Conservation (phyloP, 352 stramenopile genomes). For the Blastocystis sp. region DNA sequence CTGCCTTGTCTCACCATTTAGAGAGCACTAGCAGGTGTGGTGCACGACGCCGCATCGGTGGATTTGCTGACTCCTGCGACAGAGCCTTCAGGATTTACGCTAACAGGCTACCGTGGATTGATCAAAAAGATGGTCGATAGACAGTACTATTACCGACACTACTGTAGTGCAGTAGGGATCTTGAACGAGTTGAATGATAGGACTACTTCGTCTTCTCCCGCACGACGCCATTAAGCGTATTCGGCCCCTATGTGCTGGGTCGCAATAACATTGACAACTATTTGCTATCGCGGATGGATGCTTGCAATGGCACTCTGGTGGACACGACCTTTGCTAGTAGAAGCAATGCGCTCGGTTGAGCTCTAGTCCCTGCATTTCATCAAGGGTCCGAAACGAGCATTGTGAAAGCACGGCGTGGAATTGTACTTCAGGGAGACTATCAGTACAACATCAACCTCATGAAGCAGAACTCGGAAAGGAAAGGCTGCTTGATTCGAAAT, state of each 20-base stretch:
- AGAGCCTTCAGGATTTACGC: not conserved
- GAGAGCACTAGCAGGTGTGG: constrained; percentile 1
- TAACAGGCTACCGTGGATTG: not conserved
- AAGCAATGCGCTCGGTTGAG: not conserved
- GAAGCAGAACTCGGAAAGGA: not conserved
- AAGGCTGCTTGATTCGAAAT: constrained; percentile 16
- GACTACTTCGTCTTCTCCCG: constrained; percentile 23
- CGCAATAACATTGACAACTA: constrained; percentile 30
- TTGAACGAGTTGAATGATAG: not conserved
- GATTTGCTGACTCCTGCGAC: not conserved
- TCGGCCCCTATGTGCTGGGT: not conserved
- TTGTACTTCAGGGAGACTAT: not conserved
- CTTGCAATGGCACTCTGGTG: not conserved
- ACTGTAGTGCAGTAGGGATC: constrained; percentile 17
- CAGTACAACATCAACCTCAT: not conserved
- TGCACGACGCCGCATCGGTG: not conserved
- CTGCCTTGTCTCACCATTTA: not conserved
- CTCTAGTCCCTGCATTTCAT: not conserved
- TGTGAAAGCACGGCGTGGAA: not conserved
- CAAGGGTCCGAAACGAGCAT: constrained; percentile 19
- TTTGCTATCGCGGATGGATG: not conserved
- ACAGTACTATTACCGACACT: not conserved
- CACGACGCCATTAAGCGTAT: not conserved
- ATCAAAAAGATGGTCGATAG: not conserved
- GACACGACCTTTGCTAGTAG: constrained; percentile 18